These are phyloP conservation scores for Trichoderma brevicompactum DNA, from an alignment of 2,329 filamentous ascomycete species.

Conservation along the genomic window DNA sequence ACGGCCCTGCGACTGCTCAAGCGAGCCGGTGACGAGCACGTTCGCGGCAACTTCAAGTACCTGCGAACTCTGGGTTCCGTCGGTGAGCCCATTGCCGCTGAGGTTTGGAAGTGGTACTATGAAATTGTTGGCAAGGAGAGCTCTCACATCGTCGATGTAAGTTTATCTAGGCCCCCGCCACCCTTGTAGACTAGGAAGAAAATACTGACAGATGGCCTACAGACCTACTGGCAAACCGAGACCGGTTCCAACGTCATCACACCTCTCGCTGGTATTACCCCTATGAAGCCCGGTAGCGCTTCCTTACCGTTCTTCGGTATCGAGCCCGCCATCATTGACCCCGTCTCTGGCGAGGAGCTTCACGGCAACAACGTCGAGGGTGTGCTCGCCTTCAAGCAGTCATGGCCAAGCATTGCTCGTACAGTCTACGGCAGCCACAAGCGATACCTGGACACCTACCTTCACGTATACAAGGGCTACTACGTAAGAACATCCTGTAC, in stretches of 20 bases:
- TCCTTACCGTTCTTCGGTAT: constrained; percentile 98
- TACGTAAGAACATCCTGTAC: constrained; percentile 70
- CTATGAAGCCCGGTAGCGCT: constrained; percentile 94
- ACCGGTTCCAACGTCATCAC: constrained; percentile 96
- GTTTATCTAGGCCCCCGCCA: constrained; percentile 38
- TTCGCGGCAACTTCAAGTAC: constrained; percentile 86
- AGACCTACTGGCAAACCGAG: constrained; percentile 99
- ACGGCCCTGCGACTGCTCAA: constrained; percentile 92
- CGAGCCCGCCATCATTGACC: constrained; percentile 96
- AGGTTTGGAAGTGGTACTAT: constrained; percentile 99
- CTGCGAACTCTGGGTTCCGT: constrained; percentile 91
- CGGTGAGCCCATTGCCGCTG: constrained; percentile 94
- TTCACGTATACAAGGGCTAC: constrained; percentile 97
- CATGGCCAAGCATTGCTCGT: constrained; percentile 98
- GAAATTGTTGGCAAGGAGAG: constrained; percentile 92
- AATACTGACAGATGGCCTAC: constrained; percentile 34
- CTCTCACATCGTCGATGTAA: constrained; percentile 90
- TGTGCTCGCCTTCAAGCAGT: constrained; percentile 93
- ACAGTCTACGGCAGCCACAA: constrained; percentile 98
- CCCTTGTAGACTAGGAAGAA: not conserved
- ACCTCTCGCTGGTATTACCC: constrained; percentile 87
- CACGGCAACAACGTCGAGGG: constrained; percentile 96
- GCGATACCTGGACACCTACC: constrained; percentile 97
- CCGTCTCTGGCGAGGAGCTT: constrained; percentile 90
- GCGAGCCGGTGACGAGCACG: constrained; percentile 90